Evolutionary conservation across 176 grass and related monocot genomes (phyloP).

Genomic region (Hordeum vulgare): MorexV3_pseudomolecules_assembly NC_058518.1:188426805-188427304

Average conservation of each 20-base stretch:
- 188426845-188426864: not conserved
- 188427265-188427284: no score
- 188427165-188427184: not conserved
- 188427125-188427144: not conserved
- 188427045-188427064: not conserved
- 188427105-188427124: not conserved
- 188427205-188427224: no score
- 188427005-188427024: not conserved
- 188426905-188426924: slow-evolving; percentile 71
- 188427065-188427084: not conserved
- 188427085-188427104: not conserved
- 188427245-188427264: no score
- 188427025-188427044: not conserved
- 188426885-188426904: slow-evolving; percentile 46
- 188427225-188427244: no score
- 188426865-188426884: slow-evolving; percentile 46
- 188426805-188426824: no score
- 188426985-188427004: not conserved
- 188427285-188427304: no score
- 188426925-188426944: slow-evolving; percentile 60
- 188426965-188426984: slow-evolving; percentile 32
- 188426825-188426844: not conserved
- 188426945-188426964: slow-evolving; percentile 44
- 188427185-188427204: not conserved
- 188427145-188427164: not conserved